These are phyloP conservation scores for Aspergillus novofumigatus DNA, from an alignment of 2,329 filamentous ascomycete genomes.

Conservation along the genomic window DNA sequence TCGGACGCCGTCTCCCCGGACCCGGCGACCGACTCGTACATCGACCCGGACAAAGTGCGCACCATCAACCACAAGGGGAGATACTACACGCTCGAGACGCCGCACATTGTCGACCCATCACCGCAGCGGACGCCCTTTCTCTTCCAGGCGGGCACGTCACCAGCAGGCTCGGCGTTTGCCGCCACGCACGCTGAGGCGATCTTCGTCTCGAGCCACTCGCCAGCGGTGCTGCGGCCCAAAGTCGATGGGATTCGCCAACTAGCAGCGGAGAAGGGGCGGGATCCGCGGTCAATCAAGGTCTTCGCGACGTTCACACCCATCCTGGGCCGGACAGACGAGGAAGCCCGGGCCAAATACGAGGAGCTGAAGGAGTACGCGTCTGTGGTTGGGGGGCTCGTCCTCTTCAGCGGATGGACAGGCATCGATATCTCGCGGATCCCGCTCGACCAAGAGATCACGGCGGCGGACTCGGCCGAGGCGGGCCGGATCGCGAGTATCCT, in stretches of 20 bases:
- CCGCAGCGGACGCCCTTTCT: conserved; percentile 56
- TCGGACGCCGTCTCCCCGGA: conserved; percentile 55
- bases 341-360: conserved; percentile 51
- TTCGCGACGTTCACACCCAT: conserved; percentile 51
- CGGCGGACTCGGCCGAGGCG: conserved; percentile 52
- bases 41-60: conserved; percentile 56
- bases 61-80: conserved; percentile 59
- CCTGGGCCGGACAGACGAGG: conserved; percentile 48
- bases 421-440: conserved; percentile 57
- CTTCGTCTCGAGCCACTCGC: conserved; percentile 55
- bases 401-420: conserved; percentile 57
- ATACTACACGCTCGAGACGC: conserved; percentile 46
- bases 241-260: conserved; percentile 51
- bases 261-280: conserved; percentile 50
- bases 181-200: conserved; percentile 58
- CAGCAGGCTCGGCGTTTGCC: conserved; percentile 55
- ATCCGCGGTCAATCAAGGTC: conserved; percentile 56
- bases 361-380: conserved; percentile 52
- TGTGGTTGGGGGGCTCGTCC: conserved; percentile 51
- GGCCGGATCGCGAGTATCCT: conserved; percentile 49
- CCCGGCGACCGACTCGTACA: conserved; percentile 52
- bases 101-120: conserved; percentile 52
- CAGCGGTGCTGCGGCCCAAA: conserved; percentile 47
- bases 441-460: conserved; percentile 54
- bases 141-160: conserved; percentile 57